These are phyloP conservation scores for Blastocystis sp. DNA, from an alignment of 352 stramenopile genomes.

Conservation along the genomic window DNA sequence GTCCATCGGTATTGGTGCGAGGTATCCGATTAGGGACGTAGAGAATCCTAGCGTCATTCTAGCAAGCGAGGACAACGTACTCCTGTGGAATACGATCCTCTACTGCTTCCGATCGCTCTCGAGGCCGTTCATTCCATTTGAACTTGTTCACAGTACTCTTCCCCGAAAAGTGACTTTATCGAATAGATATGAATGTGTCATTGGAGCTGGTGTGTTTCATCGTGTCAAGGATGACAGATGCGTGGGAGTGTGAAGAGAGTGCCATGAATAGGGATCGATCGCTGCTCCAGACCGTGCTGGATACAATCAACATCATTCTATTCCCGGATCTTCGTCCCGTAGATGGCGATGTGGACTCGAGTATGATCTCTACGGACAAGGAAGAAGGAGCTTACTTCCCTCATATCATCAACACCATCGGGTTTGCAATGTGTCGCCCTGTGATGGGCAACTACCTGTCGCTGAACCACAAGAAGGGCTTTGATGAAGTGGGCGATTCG, in stretches of 20 bases:
- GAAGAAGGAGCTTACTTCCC: conserved; percentile 26
- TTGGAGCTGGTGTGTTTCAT: conserved; percentile 35
- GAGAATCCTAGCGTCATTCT: not conserved
- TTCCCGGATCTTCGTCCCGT: conserved; percentile 46
- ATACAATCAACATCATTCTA: conserved; percentile 15
- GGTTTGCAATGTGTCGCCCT: conserved; percentile 51
- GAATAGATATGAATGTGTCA: not conserved
- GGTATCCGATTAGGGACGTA: not conserved
- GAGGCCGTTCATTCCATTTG: conserved; percentile 55
- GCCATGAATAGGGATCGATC: not conserved
- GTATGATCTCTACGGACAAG: not conserved
- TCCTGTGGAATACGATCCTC: conserved; percentile 39
- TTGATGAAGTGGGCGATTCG: not conserved
- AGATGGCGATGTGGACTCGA: not conserved
- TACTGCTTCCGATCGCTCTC: conserved; percentile 38
- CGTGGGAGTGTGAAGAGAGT: not conserved
- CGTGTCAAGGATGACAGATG: not conserved
- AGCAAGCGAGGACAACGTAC: conserved; percentile 21
- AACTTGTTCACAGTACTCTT: conserved; percentile 31
- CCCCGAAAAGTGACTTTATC: not conserved
- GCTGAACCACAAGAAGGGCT: conserved; percentile 24
- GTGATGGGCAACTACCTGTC: conserved; percentile 5
- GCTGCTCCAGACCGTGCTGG: conserved; percentile 7
- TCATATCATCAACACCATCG: conserved; percentile 50
- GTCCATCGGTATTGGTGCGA: not conserved